phyloP scores from a whole-genome alignment of 2,329 filamentous ascomycete genomes.

The Botryotinia narcissicola region DNA sequence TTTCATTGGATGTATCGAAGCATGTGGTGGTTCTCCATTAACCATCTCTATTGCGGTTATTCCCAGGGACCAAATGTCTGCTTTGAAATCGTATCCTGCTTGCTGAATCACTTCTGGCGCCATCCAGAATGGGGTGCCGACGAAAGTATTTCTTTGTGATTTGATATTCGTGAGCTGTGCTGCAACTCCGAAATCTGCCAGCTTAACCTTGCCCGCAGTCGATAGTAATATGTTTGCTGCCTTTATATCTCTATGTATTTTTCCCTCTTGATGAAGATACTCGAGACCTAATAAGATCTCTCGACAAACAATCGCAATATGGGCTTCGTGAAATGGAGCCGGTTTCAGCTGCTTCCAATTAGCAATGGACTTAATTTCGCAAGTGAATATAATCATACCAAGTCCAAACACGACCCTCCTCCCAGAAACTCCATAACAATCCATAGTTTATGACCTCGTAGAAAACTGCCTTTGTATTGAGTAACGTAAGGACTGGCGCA shows the following conservation, averaged over 20 bases:
- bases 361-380: conserved; percentile 20
- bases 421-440: conserved; percentile 99
- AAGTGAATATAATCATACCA: conserved; percentile 57
- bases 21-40: conserved; percentile 83
- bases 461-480: conserved; percentile 93
- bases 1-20: conserved; percentile 87
- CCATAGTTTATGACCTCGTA: conserved; percentile 96
- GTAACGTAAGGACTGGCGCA: conserved; percentile 93
- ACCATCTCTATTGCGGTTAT: conserved; percentile 91
- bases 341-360: conserved; percentile 69
- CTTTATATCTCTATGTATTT: conserved; percentile 96
- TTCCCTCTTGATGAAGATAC: conserved; percentile 89
- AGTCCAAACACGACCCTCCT: conserved; percentile 89
- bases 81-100: conserved; percentile 80
- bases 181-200: conserved; percentile 95
- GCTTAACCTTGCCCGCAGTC: conserved; percentile 84
- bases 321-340: conserved; percentile 79
- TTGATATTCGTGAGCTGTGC: conserved; percentile 97
- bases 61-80: conserved; percentile 89
- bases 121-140: conserved; percentile 98
- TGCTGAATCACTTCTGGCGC: conserved; percentile 92
- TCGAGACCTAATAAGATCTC: conserved; percentile 87
- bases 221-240: conserved; percentile 95
- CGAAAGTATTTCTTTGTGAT: conserved; percentile 94
- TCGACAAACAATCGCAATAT: conserved; percentile 92